These are phyloP conservation scores for Capsicum pubescens DNA, from an alignment of 257 asterid species.

Conservation along the genomic window DNA sequence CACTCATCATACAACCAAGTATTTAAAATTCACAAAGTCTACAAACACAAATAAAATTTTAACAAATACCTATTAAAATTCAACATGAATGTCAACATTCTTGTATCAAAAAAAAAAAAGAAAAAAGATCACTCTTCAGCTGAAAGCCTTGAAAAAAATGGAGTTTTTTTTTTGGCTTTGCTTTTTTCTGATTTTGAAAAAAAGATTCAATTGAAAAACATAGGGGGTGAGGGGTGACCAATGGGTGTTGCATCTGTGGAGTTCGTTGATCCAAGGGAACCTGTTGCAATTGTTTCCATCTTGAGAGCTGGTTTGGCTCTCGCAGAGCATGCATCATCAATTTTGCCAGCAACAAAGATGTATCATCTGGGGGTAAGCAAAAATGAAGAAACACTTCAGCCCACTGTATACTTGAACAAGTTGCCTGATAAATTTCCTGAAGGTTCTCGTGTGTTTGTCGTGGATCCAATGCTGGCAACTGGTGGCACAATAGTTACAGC, in stretches of 20 bases:
- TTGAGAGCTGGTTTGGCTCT: constrained; percentile 99
- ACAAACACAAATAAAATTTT: too few relatives aligned
- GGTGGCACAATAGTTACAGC: constrained; percentile 97
- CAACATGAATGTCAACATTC: too few relatives aligned
- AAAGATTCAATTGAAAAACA: too few relatives aligned
- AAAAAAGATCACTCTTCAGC: too few relatives aligned
- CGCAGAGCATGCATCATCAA: constrained; percentile 89
- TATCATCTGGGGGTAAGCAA: constrained; percentile 91
- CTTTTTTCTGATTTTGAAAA: too few relatives aligned
- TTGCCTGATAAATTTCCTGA: constrained; percentile 87
- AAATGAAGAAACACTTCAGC: constrained; percentile 89
- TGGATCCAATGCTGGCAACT: constrained; percentile 99
- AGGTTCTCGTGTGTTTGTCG: constrained; percentile 78
- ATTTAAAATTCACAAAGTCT: too few relatives aligned
- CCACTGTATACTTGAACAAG: constrained; percentile 92
- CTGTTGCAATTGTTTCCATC: constrained; percentile 85
- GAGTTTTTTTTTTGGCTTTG: too few relatives aligned
- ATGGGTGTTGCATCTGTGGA: constrained; percentile 87
- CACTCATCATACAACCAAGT: too few relatives aligned
- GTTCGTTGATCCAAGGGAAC: constrained; percentile 97
- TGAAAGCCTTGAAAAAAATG: too few relatives aligned
- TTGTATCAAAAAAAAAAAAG: too few relatives aligned
- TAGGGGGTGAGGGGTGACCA: constrained; percentile 49
- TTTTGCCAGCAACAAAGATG: constrained; percentile 82
- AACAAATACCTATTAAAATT: too few relatives aligned